A percentile compares a stretch with the other conserved stretches of the same genome.
Conservation (phyloP, 1,139 yeast genomes). For the Suhomyces atakaporum region DNA sequence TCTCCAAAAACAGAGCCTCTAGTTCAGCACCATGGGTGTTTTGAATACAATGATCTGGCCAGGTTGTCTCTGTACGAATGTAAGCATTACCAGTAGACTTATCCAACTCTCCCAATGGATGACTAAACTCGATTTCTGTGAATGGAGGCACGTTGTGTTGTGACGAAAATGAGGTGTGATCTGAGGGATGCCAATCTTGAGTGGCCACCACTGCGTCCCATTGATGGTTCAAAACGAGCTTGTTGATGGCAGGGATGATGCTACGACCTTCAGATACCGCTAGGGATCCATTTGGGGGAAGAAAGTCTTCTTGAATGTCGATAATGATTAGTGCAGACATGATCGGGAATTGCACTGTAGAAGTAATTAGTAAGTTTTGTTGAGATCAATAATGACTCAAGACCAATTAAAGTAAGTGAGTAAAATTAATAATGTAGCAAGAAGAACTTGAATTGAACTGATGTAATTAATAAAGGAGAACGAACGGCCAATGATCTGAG, state of each 20-base stretch:
- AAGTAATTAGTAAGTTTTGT: too few species aligned
- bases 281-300: slow-evolving; percentile 74
- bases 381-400: too few species aligned
- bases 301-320: slow-evolving; percentile 84
- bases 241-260: slow-evolving; percentile 53
- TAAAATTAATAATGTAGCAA: too few species aligned
- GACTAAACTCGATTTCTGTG: slow-evolving; percentile 47
- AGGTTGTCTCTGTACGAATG: slow-evolving; percentile 47
- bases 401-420: too few species aligned
- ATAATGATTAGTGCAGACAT: slow-evolving; percentile 62
- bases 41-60: slow-evolving; percentile 95
- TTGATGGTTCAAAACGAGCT: slow-evolving; percentile 39
- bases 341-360: too few species aligned
- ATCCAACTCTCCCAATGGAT: slow-evolving; percentile 48
- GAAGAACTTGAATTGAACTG: too few species aligned
- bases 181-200: slow-evolving; percentile 85
- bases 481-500: too few species aligned
- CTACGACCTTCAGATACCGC: slow-evolving; percentile 71
- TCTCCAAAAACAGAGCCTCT: slow-evolving; percentile 44
- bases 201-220: slow-evolving; percentile 75
- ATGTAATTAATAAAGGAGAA: too few species aligned
- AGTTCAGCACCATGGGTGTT: slow-evolving; percentile 65
- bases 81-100: slow-evolving; percentile 28
- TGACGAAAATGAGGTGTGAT: slow-evolving; percentile 81
- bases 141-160: slow-evolving; percentile 61